Evolutionary conservation across 129 eudicot genomes (phyloP).

Genomic region (Daucus carota): DH1_v3.0 NC_030381.2:39250001-39250500

Average conservation of each 20-base stretch:
- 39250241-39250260: background rate
- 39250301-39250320: background rate
- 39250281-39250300: background rate
- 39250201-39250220: too few relatives aligned
- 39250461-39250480: conserved; percentile 41
- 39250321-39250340: conserved; percentile 29
- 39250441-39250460: conserved; percentile 51
- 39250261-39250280: background rate
- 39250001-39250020: too few relatives aligned
- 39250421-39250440: conserved; percentile 23
- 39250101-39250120: too few relatives aligned
- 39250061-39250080: too few relatives aligned
- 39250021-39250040: too few relatives aligned
- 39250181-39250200: too few relatives aligned
- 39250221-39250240: background rate
- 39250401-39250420: conserved; percentile 62
- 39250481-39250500: conserved; percentile 19
- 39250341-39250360: conserved; percentile 72
- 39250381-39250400: conserved; percentile 74
- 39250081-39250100: too few relatives aligned
- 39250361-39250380: conserved; percentile 58
- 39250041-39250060: too few relatives aligned
- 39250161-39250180: too few relatives aligned
- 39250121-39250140: too few relatives aligned
- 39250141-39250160: too few relatives aligned